Percentiles rank a stretch among this genome's conserved stretches.
phyloP scores from a whole-genome alignment of 2,329 filamentous ascomycete species.

The Calonectria honghensis region DNA sequence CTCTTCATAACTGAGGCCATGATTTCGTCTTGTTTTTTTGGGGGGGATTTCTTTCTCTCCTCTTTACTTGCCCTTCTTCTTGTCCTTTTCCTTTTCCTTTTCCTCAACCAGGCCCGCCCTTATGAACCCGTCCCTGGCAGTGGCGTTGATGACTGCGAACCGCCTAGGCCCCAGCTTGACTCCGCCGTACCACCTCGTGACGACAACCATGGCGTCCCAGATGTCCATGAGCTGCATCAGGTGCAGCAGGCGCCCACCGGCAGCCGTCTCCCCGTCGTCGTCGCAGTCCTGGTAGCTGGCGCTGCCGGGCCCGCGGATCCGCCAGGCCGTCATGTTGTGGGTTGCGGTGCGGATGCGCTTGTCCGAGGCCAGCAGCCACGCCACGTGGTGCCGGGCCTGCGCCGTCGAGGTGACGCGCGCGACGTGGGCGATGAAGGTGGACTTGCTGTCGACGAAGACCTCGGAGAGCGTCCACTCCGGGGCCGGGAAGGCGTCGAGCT shows the following conservation, averaged over 20 bases:
- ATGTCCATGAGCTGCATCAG: constrained; percentile 96
- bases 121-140: constrained; percentile 88
- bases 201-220: constrained; percentile 94
- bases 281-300: constrained; percentile 89
- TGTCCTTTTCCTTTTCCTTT: constrained; percentile 63
- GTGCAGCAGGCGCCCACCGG: constrained; percentile 88
- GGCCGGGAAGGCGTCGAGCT: constrained; percentile 46
- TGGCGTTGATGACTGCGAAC: constrained; percentile 92
- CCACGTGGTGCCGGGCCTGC: constrained; percentile 82
- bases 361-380: constrained; percentile 86
- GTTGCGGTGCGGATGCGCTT: constrained; percentile 90
- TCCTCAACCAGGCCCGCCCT: constrained; percentile 82
- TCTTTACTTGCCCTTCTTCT: constrained; percentile 56
- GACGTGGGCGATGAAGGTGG: constrained; percentile 88
- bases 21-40: constrained; percentile 23
- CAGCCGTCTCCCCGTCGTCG: constrained; percentile 96
- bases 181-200: constrained; percentile 96
- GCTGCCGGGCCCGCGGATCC: constrained; percentile 78
- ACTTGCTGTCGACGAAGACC: constrained; percentile 86
- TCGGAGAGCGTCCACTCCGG: constrained; percentile 83
- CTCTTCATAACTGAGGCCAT: constrained; percentile 2
- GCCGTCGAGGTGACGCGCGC: constrained; percentile 80
- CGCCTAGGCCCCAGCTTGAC: constrained; percentile 90
- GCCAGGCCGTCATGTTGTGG: constrained; percentile 97
- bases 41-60: constrained; percentile 51